Base-by-base conservation (phyloP, 73 alveolate species). In the Paramecium tetraurelia region DNA sequence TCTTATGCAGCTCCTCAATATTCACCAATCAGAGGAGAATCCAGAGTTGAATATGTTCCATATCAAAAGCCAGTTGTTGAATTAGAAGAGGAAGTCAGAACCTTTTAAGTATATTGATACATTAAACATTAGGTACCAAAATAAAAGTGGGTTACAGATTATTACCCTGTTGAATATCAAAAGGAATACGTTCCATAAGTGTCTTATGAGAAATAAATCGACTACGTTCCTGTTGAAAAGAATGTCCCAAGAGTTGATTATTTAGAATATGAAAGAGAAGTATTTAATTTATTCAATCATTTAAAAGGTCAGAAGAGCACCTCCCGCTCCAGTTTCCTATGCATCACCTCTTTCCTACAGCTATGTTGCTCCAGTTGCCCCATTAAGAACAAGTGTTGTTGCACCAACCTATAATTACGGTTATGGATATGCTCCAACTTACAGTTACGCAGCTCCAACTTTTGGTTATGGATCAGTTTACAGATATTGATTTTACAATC, bases 101-200 rank as follows among this genome's bases (percentile, higher is more conserved):
- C 70, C 9, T 90, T 80, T 46, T 24, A 80, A 27, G 90, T 80
- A 80, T 0, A 4, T 2, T 20, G 9, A 31, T 53, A 5, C 41
- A 63, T 24, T 2, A 12, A 22, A 44, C 14, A 44, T 58, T 41
- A 89, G 75, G 94, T 89, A 10, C 94, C 94, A 59, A 89, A 53
- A 83, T 77, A 89, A 89, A 89, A 89, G 71, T 70, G 87, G 94
- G 94, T 89, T 70, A 89, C 94, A 43, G 94, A 89, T 29, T 89
- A 89, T 85, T 89, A 89, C 48, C 92, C 94, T 44, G 94, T 89
- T 6, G 94, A 89, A 71, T 89, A 89, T 29, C 18, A 89, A 53
- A 89, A 77, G 70, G 94, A 89, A 46, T 89, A 89, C 46, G 58
- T 71, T 29, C 94, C 94, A 41, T 83, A 89, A 89, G 94, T 89